Base-by-base conservation (phyloP, 2,329 filamentous ascomycete genomes). In the Diaporthe vaccinii region DNA sequence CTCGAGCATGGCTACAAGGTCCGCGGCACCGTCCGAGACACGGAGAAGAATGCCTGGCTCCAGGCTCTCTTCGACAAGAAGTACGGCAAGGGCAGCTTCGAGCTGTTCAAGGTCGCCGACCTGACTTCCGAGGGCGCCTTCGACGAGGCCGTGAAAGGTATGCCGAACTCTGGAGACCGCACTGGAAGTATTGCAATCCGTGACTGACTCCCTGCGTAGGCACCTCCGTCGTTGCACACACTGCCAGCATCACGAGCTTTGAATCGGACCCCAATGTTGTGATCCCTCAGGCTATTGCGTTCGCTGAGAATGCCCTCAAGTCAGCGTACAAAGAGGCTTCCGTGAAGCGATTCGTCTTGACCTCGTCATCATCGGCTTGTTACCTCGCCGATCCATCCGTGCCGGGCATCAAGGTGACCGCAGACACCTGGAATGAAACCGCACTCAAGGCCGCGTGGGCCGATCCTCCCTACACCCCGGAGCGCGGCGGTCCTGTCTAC, bases 1-100 rank as follows among this genome's bases (percentile, higher is more conserved):
- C 81, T 87, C 3, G n/a, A 77, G 9, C 74, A 80, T 2, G 84
- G 84, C 15, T 85, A 85, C 77, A 78, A 73, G 14, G 85, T 86
- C 20, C 79, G 84, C 28, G 85, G 84, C 25, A 86, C 84, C 22
- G 85, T 85, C 10, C 82, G 84, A 22, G 79, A 79, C 34, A 74
- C 76, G 2, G 44, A 78, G 70, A 84, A 83, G 55, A 74, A 76
- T 28, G 74, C 78, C 15, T 83, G 83, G 80, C 73, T 83, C 8
- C 53, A 57, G 0, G 0, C 28, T 1, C 68, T 79, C 55, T 83
- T 82, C 76, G 53, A 76, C 15, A 39, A 77, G 8, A 79, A 80
- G 4, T 77, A 83, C 65, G 80, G 81, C 1, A 72, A 75, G 0
- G 76, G 46, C n/a, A 79, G 76, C 5, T 80, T 84, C 44, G 78